Evolutionary conservation across 2,329 filamentous ascomycete genomes (phyloP), one percentile per base, ranked within the genome.

Genomic region (Myriosclerotinia curreyana): DNA sequence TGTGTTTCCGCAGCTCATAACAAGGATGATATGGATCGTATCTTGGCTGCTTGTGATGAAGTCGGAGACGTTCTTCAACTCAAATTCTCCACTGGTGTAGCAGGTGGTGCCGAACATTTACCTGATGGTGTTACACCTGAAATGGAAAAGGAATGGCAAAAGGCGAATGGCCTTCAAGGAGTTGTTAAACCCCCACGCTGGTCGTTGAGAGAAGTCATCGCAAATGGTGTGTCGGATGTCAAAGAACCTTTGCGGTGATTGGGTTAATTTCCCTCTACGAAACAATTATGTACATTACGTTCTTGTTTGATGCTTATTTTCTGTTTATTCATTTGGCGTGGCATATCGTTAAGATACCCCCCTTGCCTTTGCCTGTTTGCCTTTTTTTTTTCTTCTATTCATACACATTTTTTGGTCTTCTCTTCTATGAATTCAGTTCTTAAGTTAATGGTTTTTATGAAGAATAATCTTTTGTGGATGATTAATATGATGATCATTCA

Each of bases 1-100:
- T 99, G 95, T 75, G 87, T 99, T 61, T 96, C 92, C 3, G 88
- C 95, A 2, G 92, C 95, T 1, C 95, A 99, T 81, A 99, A 96
- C 78, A 99, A 99, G 81, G 95, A 99, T 59, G 95, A 99, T 75
- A 84, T 99, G 72, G 95, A 99, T 76, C 87, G 94, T 56, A 80
- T 99, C 65, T 81, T 99, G 59, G 83, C 86, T 5, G 95, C 95
- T 20, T 98, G 94, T 73, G 92, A 98, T 74, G 91, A 98, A 77
- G 87, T 97, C 64, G 93, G 94, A 64, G 91, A 96, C 69, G 84
- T 96, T 28, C 80, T 99, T 64, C 93, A 98, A 77, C 83, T 99
- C 75, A 98, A 97, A 80, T 97, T 96, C 79, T 96, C 92, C n/a
- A 96, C 91, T 17, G 95, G 95, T 70, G 86, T 97, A 72, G 94